phyloP scores from a whole-genome alignment of 208 protist genomes.

The Leptomonas seymouri region DNA sequence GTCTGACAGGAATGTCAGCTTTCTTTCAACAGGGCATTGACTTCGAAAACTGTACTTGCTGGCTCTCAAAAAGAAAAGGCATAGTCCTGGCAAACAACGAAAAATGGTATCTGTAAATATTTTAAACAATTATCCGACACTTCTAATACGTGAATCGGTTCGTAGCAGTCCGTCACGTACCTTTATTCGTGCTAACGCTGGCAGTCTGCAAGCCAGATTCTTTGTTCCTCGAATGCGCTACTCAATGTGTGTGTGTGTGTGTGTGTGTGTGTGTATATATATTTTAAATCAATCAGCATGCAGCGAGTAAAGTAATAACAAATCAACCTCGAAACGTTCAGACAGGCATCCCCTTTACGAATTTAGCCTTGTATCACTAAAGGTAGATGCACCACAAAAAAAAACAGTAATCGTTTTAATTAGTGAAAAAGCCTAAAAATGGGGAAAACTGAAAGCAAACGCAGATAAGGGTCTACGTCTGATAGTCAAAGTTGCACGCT shows the following conservation, averaged over 20 bases:
- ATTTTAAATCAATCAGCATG: neutral
- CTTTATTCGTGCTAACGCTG: neutral
- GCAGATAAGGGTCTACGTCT: neutral
- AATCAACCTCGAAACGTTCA: neutral
- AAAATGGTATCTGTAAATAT: neutral
- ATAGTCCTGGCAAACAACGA: neutral
- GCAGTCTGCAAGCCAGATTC: neutral
- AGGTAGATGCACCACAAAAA: constrained; percentile 2
- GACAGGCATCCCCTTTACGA: constrained; percentile 4
- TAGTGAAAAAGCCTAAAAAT: constrained; percentile 17
- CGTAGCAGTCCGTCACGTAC: neutral
- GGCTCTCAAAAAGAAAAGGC: neutral
- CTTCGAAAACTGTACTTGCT: neutral
- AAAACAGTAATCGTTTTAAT: constrained; percentile 32
- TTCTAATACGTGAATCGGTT: constrained; percentile 1
- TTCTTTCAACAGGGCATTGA: neutral
- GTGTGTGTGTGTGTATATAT: constrained; percentile 7
- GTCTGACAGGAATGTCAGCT: neutral
- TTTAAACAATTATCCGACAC: neutral
- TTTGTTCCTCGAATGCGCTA: neutral
- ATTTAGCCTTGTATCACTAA: neutral
- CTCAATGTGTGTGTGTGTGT: neutral
- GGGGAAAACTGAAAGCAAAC: constrained; percentile 4
- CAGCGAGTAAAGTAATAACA: constrained; percentile 3
- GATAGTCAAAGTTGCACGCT: neutral